These are phyloP conservation scores for Nakazawaea sp. DNA, from an alignment of 805 yeast genomes.

Conservation along the genomic window DNA sequence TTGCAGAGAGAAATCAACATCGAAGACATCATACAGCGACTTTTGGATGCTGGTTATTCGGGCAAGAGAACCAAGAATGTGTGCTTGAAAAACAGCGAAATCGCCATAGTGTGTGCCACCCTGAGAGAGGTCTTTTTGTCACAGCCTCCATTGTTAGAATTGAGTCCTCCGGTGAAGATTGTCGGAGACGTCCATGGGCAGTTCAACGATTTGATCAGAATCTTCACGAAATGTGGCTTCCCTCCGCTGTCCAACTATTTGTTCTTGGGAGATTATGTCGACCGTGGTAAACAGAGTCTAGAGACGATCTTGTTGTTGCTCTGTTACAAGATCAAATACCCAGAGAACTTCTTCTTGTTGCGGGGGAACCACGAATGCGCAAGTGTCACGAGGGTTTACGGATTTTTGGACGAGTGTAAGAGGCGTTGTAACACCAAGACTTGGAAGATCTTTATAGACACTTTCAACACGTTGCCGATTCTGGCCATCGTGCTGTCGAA, in stretches of 20 bases:
- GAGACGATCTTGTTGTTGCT: slow-evolving; percentile 84
- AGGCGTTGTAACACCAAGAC: slow-evolving; percentile 86
- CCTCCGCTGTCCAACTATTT: slow-evolving; percentile 92
- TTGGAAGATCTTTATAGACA: slow-evolving; percentile 91
- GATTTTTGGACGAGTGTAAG: slow-evolving; percentile 97
- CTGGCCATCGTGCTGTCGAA: slow-evolving; percentile 95
- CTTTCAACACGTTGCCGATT: slow-evolving; percentile 90
- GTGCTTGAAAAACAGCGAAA: slow-evolving; percentile 86
- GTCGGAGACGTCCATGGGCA: slow-evolving; percentile 98
- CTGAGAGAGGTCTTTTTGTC: slow-evolving; percentile 86
- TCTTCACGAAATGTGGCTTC: slow-evolving; percentile 93
- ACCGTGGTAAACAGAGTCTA: slow-evolving; percentile 91
- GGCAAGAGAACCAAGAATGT: slow-evolving; percentile 89
- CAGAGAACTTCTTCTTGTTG: slow-evolving; percentile 88
- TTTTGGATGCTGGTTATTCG: slow-evolving; percentile 92
- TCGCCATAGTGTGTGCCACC: slow-evolving; percentile 75
- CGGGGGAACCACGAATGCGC: slow-evolving; percentile 99
- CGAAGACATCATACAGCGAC: slow-evolving; percentile 84
- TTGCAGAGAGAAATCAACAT: slow-evolving; percentile 37
- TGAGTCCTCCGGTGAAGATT: slow-evolving; percentile 79
- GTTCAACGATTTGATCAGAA: slow-evolving; percentile 81
- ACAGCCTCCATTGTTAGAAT: slow-evolving; percentile 85
- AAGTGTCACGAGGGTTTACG: slow-evolving; percentile 92
- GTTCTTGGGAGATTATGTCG: slow-evolving; percentile 95
- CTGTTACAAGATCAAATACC: slow-evolving; percentile 93